Evolutionary conservation across 1,284 basidiomycete genomes (phyloP), one percentile per base, ranked within the genome.

Genomic region (Psilocybe mexicana): DNA sequence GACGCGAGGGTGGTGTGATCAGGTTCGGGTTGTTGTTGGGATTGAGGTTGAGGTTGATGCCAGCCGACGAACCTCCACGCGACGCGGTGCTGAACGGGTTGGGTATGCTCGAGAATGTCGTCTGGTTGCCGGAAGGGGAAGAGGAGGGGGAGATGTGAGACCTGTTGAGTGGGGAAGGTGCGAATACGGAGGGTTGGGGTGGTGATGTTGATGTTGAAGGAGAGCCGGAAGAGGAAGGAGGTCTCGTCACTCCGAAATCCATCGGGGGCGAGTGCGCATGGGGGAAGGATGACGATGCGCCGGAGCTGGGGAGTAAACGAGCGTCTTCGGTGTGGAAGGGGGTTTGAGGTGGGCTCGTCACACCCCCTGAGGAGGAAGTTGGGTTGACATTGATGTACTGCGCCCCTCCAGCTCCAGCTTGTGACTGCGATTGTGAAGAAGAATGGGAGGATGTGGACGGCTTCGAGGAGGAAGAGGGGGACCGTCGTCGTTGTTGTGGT

Each of bases 241-340:
- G 14, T n/a, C n/a, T 26, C 6, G 10, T 44, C 40, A 5, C 40
- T n/a, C 5, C 23, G 43, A 7, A 11, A 23, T 18, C 18, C 18
- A 18, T 18, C 18, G 18, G 43, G 23, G 25, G 6, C 23, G 12
- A 12, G 43, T 4, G 43, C 12, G 25, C 25, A 11, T 43, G 11
- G 40, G n/a, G n/a, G n/a, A n/a, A n/a, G n/a, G n/a, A n/a, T n/a
- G n/a, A n/a, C n/a, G n/a, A n/a, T n/a, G n/a, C n/a, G n/a, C n/a
- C n/a, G n/a, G n/a, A 52, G 14, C 52, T 57, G 18, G 55, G n/a
- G 26, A 66, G 57, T 6, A 64, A 51, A 6, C 60, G 57, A 6
- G 55, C 49, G 45, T 65, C 63, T 52, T 66, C 63, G 6, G n/a
- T 45, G 10, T 52, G 61, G 40, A 48, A 38, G 2, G 60, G 60